Base-by-base conservation (phyloP, 2,329 filamentous ascomycete genomes). In the Neocatenulostroma microsporum region DNA sequence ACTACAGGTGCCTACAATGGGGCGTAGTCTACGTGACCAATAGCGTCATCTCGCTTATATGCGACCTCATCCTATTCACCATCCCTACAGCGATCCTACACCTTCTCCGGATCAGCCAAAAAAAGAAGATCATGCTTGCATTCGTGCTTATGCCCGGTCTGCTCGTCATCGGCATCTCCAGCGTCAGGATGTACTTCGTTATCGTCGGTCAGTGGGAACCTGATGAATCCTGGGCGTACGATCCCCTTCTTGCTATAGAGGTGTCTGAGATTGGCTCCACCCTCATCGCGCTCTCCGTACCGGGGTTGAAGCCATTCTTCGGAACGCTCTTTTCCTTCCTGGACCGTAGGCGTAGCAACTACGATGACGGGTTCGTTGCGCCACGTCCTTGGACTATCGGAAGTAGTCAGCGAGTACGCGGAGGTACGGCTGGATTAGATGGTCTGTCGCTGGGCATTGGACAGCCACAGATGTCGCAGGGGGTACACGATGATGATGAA, bases 11-110 rank as follows among this genome's bases (percentile, higher is more conserved):
- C 42, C 40, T 73, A 24, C 54, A 62, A 12, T 73, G 70, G 70
- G 70, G 69, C 0, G 39, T 69, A 3, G 68, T 74, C 1, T 74
- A 73, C 43, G 63, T 64, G 8, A 64, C 69, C 14, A 73, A 72
- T 47, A 72, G 68, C 9, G 60, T 56, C 0, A 52, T 73, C 3
- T 73, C 69, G 1, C 52, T 73, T 8, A 41, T 69, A 1, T 72
- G 68, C 49, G 70, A 74, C 36, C 42, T 73, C 33, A 40, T 72
- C 11, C 56, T 74, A 25, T 73, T 74, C 40, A 60, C 63, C 3
- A 70, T 73, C 31, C 70, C 70, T 0, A 54, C 68, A 13, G 63
- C 67, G 5, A 67, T 73, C 56, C 59, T 74, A 24, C 54, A 58
- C 19, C 57, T 62, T 7, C 46, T 73, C 27, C 64, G 70, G 32